Conservation (phyloP, 2,329 filamentous ascomycete genomes). For the Hysterium pulicare region DNA sequence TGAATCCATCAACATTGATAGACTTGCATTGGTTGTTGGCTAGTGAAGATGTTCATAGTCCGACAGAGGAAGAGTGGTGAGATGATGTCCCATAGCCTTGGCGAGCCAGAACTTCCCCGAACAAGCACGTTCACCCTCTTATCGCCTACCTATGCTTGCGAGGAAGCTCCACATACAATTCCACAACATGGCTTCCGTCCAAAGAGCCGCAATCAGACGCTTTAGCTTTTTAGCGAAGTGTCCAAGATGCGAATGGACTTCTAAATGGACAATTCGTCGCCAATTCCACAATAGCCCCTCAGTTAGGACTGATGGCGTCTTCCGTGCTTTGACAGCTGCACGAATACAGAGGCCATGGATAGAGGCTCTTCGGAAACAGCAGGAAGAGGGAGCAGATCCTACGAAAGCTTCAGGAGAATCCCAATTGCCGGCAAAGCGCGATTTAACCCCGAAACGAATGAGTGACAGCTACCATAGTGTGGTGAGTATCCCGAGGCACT, state of each 20-base stretch:
- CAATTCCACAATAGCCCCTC: conserved; percentile 23
- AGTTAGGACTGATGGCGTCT: conserved; percentile 55
- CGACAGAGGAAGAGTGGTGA: too few relatives aligned
- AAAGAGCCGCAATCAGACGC: conserved; percentile 18
- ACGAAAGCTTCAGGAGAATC: conserved; percentile 29
- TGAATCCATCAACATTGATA: conserved; percentile 11
- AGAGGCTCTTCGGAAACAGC: conserved; percentile 58
- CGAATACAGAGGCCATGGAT: conserved; percentile 64
- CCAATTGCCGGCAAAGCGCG: conserved; percentile 45
- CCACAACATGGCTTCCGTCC: conserved; percentile 20
- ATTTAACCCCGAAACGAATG: conserved; percentile 66
- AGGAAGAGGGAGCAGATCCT: conserved; percentile 33
- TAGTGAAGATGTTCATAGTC: too few relatives aligned
- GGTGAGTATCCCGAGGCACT: conserved; percentile 46
- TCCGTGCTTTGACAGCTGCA: conserved; percentile 48
- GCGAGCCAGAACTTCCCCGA: neutral
- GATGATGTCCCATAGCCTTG: too few relatives aligned
- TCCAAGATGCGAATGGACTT: conserved; percentile 5
- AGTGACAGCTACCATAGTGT: conserved; percentile 67
- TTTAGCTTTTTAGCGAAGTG: conserved; percentile 7
- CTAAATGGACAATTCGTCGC: conserved; percentile 8
- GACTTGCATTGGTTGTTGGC: too few relatives aligned
- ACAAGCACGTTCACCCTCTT: too few relatives aligned
- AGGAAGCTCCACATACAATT: too few relatives aligned
- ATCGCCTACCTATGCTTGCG: too few relatives aligned